Percentiles rank a stretch among this genome's conserved stretches.
phyloP scores from a whole-genome alignment of 345 rosid genomes.

The Eucalyptus polyanthemos region DNA sequence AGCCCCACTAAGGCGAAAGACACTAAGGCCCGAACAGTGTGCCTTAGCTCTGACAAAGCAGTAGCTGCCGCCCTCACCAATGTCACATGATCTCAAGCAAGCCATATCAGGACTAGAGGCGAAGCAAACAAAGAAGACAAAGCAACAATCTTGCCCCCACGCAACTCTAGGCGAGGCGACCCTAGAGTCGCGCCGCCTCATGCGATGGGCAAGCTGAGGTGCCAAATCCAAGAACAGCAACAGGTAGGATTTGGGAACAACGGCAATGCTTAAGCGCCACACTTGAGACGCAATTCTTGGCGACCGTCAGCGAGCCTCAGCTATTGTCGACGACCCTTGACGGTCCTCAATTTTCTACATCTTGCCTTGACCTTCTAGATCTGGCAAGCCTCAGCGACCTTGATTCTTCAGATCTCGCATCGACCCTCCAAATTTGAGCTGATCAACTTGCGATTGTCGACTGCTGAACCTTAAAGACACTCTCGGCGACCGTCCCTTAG shows the following conservation, averaged over 20 bases:
- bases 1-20: neutral
- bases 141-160: neutral
- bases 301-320: neutral
- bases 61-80: neutral
- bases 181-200: neutral
- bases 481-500: neutral
- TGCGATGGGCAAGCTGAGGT: neutral
- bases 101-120: neutral
- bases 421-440: neutral
- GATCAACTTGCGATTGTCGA: neutral
- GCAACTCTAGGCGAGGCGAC: neutral
- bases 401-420: neutral
- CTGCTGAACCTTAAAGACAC: neutral
- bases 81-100: neutral
- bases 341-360: neutral
- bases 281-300: neutral
- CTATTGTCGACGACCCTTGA: neutral
- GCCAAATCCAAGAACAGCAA: neutral
- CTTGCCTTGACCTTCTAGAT: neutral
- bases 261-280: neutral
- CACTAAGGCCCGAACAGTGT: neutral
- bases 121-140: neutral
- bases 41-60: neutral
- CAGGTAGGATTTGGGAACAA: neutral
- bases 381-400: neutral